Base-by-base conservation (phyloP, 2,329 filamentous ascomycete species). In the Fusarium miscanthi region DNA sequence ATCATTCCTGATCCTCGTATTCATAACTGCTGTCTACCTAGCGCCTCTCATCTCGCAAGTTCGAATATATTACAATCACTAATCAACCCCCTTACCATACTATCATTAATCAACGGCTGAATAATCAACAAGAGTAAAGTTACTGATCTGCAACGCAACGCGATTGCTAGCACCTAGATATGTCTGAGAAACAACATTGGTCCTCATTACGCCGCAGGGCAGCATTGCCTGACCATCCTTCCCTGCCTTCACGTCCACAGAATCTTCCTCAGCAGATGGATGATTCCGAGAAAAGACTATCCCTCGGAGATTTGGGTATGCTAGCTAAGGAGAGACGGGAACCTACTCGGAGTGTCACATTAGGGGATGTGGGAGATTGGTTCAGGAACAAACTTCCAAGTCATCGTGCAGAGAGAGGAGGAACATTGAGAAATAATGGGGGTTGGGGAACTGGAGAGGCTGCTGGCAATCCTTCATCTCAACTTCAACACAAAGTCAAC, bases 361-460 rank as follows among this genome's bases (percentile, higher is more conserved):
- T 73, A 25, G 70, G 66, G 17, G 70, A 71, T 27, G 31, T 86
- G 17, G 74, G 81, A 19, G 78, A 78, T 51, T 86, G 86, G 75
- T 77, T 88, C 63, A 84, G 79, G 62, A 85, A 78, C 58, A 80
- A 88, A 5, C 78, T 87, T 14, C 87, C 87, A 1, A 86, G 83
- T 68, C 82, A 84, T 63, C 84, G 83, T 11, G 81, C 85, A 2
- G 87, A 89, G 69, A 83, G 84, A 35, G 86, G 87, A 25, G 84
- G 87, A 14, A 88, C 87, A 3, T 61, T 79, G 45, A 84, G 85
- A 42, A 61, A 70, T 30, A 74, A 74, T 9, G 77, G 79, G 3
- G 79, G 76, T 54, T 80, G 76, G 79, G 77, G 79, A 37, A 58
- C 66, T 23, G 41, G 70, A 59, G 74, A 76, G 16, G 41, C 57